Percentiles rank a stretch among this genome's conserved stretches.
phyloP scores from a whole-genome alignment of 1,284 basidiomycete genomes.

The Ustilago loliicola region DNA sequence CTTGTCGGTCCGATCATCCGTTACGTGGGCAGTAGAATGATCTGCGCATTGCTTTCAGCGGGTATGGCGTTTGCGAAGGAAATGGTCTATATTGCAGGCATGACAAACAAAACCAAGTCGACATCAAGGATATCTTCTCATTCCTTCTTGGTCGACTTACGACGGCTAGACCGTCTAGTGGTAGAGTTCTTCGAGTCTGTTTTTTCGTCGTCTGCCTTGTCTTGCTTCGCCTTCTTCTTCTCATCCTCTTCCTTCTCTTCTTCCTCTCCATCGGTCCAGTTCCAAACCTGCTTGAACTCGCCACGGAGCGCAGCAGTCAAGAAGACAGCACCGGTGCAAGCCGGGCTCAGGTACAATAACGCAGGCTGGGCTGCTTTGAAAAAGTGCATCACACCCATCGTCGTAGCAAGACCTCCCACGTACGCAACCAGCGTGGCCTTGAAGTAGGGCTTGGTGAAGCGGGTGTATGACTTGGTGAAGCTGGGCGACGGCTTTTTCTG shows the following conservation, averaged over 20 bases:
- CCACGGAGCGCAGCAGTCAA: constrained; percentile 69
- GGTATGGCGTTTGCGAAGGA: background rate
- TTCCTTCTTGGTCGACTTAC: constrained; percentile 24
- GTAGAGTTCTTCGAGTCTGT: constrained; percentile 25
- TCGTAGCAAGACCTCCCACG: constrained; percentile 80
- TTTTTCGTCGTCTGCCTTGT: constrained; percentile 18
- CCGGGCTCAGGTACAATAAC: constrained; percentile 82
- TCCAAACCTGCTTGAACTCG: constrained; percentile 68
- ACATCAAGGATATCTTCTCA: background rate
- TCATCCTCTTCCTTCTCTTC: constrained; percentile 35
- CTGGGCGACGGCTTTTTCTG: constrained; percentile 46
- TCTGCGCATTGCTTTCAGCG: background rate
- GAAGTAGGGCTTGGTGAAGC: constrained; percentile 84
- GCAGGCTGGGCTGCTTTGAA: constrained; percentile 89
- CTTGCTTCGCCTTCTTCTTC: constrained; percentile 23
- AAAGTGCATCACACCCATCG: constrained; percentile 89
- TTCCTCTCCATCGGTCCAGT: constrained; percentile 58
- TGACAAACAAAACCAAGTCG: background rate
- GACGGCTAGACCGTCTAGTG: constrained; percentile 31
- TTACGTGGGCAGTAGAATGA: background rate
- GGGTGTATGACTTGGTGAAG: constrained; percentile 55
- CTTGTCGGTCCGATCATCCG: background rate
- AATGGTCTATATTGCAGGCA: constrained; percentile 3
- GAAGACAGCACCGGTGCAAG: constrained; percentile 73
- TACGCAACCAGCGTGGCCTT: constrained; percentile 80